Conservation (phyloP, 1,284 basidiomycete species). For the Tilletiopsis washingtonensis region DNA sequence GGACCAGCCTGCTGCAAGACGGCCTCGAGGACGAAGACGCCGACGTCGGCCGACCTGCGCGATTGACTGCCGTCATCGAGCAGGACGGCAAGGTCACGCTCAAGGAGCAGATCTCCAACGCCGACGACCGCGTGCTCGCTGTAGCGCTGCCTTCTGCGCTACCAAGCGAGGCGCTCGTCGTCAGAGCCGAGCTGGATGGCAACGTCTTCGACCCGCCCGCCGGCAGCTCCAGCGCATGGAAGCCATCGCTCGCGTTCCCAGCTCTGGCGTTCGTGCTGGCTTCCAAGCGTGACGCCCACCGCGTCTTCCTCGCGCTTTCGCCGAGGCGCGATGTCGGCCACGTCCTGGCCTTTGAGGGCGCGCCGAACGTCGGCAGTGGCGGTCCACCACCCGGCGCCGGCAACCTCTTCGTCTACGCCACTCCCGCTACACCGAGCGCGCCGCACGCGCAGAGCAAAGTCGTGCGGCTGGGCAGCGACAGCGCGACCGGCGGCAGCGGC, state of each 20-base stretch:
- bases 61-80: not conserved
- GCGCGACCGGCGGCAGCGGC: not conserved
- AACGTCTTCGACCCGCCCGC: too few relatives aligned
- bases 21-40: conserved; percentile 77
- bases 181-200: not conserved
- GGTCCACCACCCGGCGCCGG: not conserved
- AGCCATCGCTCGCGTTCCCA: not conserved
- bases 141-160: not conserved
- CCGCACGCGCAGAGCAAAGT: not conserved
- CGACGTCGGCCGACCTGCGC: conserved; percentile 55
- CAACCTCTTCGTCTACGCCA: not conserved
- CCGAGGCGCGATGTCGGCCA: not conserved
- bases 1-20: conserved; percentile 64
- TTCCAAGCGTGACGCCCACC: not conserved
- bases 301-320: not conserved
- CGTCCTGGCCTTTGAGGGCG: not conserved
- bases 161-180: not conserved
- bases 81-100: not conserved
- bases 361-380: not conserved
- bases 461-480: not conserved
- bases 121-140: not conserved
- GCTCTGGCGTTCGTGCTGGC: not conserved
- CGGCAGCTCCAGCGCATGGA: not conserved
- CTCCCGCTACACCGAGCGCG: not conserved
- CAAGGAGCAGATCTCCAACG: not conserved